These are phyloP conservation scores for Penicillium canescens DNA, from an alignment of 495 filamentous ascomycete genomes.

Conservation along the genomic window DNA sequence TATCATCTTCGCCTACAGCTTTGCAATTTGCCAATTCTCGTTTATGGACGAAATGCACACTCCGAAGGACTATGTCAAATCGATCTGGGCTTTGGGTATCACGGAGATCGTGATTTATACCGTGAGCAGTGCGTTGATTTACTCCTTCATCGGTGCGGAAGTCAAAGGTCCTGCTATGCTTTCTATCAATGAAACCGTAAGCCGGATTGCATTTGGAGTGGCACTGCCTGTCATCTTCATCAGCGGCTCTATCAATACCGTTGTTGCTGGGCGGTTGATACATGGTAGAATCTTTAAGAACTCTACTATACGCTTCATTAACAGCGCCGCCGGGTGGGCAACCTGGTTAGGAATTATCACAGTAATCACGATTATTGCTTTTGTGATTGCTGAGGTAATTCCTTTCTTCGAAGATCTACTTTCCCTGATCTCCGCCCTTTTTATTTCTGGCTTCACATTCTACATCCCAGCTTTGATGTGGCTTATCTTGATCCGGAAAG, in stretches of 20 bases:
- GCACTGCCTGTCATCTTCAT: constrained; percentile 74
- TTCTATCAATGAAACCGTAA: constrained; percentile 30
- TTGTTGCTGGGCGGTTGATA: constrained; percentile 60
- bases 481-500: constrained; percentile 54
- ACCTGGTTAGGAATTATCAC: constrained; percentile 58
- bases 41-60: constrained; percentile 78
- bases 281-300: constrained; percentile 57
- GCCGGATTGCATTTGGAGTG: constrained; percentile 71
- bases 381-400: constrained; percentile 67
- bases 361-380: constrained; percentile 60
- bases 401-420: constrained; percentile 67
- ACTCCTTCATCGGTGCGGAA: constrained; percentile 63
- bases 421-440: constrained; percentile 52
- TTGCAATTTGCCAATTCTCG: constrained; percentile 66
- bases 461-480: constrained; percentile 57
- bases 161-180: constrained; percentile 62
- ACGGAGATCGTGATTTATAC: constrained; percentile 68
- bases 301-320: constrained; percentile 57
- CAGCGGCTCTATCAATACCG: constrained; percentile 64
- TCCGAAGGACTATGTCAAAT: constrained; percentile 61
- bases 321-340: constrained; percentile 56
- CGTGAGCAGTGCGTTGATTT: constrained; percentile 65
- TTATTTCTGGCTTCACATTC: constrained; percentile 33
- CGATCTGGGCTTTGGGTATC: constrained; percentile 58
- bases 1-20: constrained; percentile 67